Percentiles rank a stretch among this genome's conserved stretches.
Conservation (phyloP, 1,139 yeast species). For the Saccharomyces hybrid region DNA sequence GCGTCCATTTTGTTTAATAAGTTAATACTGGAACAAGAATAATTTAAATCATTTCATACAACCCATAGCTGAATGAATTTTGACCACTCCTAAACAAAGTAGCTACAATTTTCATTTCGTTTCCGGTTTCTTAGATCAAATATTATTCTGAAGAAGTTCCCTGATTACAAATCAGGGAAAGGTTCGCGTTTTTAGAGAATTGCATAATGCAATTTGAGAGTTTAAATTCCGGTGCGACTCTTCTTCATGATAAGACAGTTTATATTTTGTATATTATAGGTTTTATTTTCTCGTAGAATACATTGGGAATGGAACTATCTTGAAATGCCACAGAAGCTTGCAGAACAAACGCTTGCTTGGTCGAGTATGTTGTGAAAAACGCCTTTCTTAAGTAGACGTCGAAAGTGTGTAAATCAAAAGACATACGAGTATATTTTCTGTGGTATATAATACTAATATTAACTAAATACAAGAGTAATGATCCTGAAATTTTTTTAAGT, state of each 20-base stretch:
- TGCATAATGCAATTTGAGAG: conserved; percentile 31
- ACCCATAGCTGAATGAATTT: conserved; percentile 35
- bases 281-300: background rate
- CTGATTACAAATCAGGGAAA: conserved; percentile 9
- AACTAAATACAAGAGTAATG: background rate
- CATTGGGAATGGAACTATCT: no score
- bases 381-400: background rate
- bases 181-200: conserved; percentile 32
- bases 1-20: conserved; percentile 11
- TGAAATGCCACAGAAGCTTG: no score
- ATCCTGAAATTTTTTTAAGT: background rate
- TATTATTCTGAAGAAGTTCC: conserved; percentile 28
- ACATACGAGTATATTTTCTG: background rate
- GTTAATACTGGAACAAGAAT: conserved; percentile 32
- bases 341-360: no score
- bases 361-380: no score
- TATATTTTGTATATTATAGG: conserved; percentile 12
- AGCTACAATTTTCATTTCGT: conserved; percentile 66
- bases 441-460: background rate
- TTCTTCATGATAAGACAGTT: conserved; percentile 32
- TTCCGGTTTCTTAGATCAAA: conserved; percentile 65
- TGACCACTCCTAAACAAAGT: conserved; percentile 35
- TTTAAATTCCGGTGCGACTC: conserved; percentile 34
- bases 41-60: conserved; percentile 24
- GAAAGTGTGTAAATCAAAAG: background rate